Base-by-base conservation (phyloP, 257 asterid species). In the Nicotiana paniculata region DNA sequence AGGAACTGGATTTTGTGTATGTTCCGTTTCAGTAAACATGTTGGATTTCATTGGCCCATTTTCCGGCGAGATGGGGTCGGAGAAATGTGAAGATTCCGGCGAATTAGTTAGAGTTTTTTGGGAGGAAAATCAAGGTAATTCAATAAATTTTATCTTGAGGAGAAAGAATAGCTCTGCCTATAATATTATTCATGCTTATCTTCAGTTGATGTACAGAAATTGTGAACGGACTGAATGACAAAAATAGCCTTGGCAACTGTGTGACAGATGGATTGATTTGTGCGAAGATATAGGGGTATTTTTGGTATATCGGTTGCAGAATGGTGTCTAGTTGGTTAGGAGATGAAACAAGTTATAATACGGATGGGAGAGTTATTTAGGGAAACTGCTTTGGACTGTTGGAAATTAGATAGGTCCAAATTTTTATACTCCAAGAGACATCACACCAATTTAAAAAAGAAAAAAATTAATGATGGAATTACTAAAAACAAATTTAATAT, bases 61-160 rank as follows among this genome's bases (percentile, higher is more conserved):
- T 53, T 39, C 57, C 77, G 57, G 77, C 77, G 11, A 68, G 4
- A 68, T 68, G 18, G 17, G 55, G 55, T 68, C 54, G 77, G 77
- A 18, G 5, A 68, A 24, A 1, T 58, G 37, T 26, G 63, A 37
- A 82, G 79, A 88, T 87, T 89, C 92, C 90, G 91, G 89, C 82
- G 84, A 37, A 77, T 81, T 84, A 66, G 64, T n/a, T 37, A 80
- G 79, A 86, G 62, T 81, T 43, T 82, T 58, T 78, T 82, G 64
- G 68, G 37, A 82, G 46, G 62, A 77, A 70, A 11, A 64, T 43
- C 12, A 26, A 16, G 32, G 39, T 55, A 79, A 24, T 53, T 72
- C 59, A 5, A 77, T 82, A 85, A 43, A 83, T 87, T 83, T 90
- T 88, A 89, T 86, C 90, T 74, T 30, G 82, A 82, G 66, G 86